Base-by-base conservation (phyloP, 148 eudicot species). In the Rhododendron vialii region DNA sequence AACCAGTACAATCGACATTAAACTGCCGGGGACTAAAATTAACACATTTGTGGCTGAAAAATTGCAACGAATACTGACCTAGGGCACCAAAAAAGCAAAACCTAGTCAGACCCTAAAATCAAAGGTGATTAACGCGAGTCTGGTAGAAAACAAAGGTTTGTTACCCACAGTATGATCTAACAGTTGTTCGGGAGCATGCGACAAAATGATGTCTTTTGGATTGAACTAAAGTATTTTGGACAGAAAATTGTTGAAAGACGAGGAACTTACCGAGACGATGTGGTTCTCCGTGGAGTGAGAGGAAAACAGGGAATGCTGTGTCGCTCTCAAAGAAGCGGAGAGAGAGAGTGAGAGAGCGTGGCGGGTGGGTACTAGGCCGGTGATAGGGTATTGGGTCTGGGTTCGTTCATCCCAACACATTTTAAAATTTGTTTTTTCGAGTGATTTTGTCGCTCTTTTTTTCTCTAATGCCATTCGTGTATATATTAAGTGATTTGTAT, bases 61-160 rank as follows among this genome's bases (percentile, higher is more conserved):
- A 0, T 43, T 47, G 18, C 8, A 80, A 28, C 33, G 61, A 28
- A 28, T 12, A 28, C 38, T 13, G 59, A 50, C 5, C 35, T 48
- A 80, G 61, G 61, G 61, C 63, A 30, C 81, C 17, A 26, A 22
- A 48, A 15, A 26, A 7, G 61, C 59, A 79, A 13, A 38, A 3
- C 1, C 79, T 77, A 79, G 33, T n/a, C 22, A 26, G 30, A n/a
- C 82, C 82, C 82, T 48, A 79, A 79, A 77, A 79, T 48, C 82
- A 13, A 79, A 48, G 14, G 30, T n/a, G 48, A 38, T 41, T 76
- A 76, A 74, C 78, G 1, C 35, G 24, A 30, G 3, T 41, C 45
- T 5, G 7, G 45, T 41, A 41, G 45, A 41, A 41, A 6, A 41
- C 45, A 41, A 41, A 41, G 45, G 45, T 48, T 48, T 48, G 51